Conservation (phyloP, 345 rosid genomes). For the Hevea brasiliensis region DNA sequence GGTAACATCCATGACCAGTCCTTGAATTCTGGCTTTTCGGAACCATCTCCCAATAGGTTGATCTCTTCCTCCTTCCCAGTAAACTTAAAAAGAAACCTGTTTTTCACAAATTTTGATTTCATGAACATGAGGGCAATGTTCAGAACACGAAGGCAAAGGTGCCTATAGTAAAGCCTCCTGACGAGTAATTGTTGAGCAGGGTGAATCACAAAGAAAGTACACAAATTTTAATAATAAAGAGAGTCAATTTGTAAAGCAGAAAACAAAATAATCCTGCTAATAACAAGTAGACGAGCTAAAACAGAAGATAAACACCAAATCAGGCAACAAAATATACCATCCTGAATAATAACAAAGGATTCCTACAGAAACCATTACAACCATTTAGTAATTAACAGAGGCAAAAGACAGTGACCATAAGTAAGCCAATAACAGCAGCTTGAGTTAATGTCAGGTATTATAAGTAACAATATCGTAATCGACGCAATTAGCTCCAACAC, state of each 20-base stretch:
- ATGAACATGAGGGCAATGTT: neutral
- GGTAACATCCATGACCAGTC: slow-evolving; percentile 77
- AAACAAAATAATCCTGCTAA: neutral
- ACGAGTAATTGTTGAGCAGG: neutral
- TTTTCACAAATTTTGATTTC: neutral
- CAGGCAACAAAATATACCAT: neutral
- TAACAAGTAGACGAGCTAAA: neutral
- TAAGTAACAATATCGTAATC: neutral
- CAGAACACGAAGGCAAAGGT: neutral
- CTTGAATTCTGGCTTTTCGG: slow-evolving; percentile 66
- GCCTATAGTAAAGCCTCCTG: neutral
- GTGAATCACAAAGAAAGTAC: neutral
- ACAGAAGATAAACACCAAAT: neutral
- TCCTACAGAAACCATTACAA: neutral
- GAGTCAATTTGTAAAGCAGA: neutral
- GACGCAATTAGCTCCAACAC: neutral
- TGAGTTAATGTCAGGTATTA: neutral
- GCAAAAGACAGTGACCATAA: neutral
- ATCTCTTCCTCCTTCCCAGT: slow-evolving; percentile 78
- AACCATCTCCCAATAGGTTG: slow-evolving; percentile 70
- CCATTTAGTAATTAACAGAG: neutral
- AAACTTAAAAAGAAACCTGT: slow-evolving; percentile 78
- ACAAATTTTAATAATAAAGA: neutral
- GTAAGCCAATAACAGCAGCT: neutral
- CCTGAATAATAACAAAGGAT: neutral